Base-by-base conservation (phyloP, 164 flowering plant genomes). In the Stephania japonica region DNA sequence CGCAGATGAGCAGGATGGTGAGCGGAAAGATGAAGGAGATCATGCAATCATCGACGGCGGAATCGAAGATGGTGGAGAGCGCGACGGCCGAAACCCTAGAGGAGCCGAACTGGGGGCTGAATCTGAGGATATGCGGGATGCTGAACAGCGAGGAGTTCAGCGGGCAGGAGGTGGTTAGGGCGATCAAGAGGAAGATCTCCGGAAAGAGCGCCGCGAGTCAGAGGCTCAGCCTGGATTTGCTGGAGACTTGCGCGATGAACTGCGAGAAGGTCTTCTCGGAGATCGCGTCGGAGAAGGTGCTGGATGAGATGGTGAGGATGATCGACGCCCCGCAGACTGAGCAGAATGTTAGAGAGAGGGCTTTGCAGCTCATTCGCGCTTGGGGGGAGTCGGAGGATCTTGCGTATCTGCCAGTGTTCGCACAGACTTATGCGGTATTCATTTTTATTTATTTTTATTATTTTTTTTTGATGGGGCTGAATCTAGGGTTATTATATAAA, bases 201-300 rank as follows among this genome's bases (percentile, higher is more conserved):
- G 75, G 87, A 38, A 82, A 80, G 77, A 89, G 71, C 63, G 76
- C 53, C 42, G 76, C 71, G 67, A 80, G 79, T 63, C 96, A 87
- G 73, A 79, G 81, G 71, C 78, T 91, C 74, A 78, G 86, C 69
- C 86, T 94, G 53, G 98, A 90, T 72, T 80, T 94, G 76, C 72
- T 94, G 78, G 98, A 94, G 80, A 76, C 88, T 26, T 86, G 88
- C 67, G 81, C 91, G 8, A 87, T 87, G 87, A 94, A 91, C 73
- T 94, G 98, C 70, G 97, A 94, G 75, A 92, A 91, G 86, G 94
- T 91, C 42, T 89, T 87, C 77, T 90, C 94, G 0, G 93, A 86
- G 78, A 85, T 94, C 53, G 98, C 97, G 13, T 91, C 98, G 23
- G 97, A 91, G 86, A 91, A 87, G 81, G 86, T 94, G 67, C 75